These are phyloP conservation scores for Kodamaea sagamina DNA, from an alignment of 805 yeast genomes.

Conservation along the genomic window DNA sequence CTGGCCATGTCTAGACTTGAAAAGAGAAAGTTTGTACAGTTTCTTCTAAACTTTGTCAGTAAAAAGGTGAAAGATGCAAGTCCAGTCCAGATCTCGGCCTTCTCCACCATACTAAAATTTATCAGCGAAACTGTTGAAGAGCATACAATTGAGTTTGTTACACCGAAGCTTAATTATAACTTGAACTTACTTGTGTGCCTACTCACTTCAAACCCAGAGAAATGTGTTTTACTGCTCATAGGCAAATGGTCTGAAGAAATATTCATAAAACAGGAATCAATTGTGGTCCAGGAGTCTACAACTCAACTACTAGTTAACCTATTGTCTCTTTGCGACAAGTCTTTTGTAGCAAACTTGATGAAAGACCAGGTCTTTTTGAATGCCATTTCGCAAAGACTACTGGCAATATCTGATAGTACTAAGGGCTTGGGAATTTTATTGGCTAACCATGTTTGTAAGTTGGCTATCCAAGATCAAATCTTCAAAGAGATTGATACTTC, in stretches of 20 bases:
- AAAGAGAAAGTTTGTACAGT: slow-evolving; percentile 22
- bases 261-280: slow-evolving; percentile 41
- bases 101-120: slow-evolving; percentile 20
- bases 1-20: slow-evolving; percentile 29
- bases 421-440: slow-evolving; percentile 58
- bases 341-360: background rate
- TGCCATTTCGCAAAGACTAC: slow-evolving; percentile 56
- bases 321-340: slow-evolving; percentile 21
- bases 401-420: slow-evolving; percentile 45
- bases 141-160: slow-evolving; percentile 1
- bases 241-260: slow-evolving; percentile 33
- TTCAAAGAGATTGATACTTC: slow-evolving; percentile 25
- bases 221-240: background rate
- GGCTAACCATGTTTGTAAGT: slow-evolving; percentile 51
- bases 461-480: slow-evolving; percentile 30
- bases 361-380: slow-evolving; percentile 42
- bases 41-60: slow-evolving; percentile 18
- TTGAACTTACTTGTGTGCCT: slow-evolving; percentile 21
- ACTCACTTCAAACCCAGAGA: background rate
- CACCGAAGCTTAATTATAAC: slow-evolving; percentile 11
- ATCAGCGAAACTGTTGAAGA: slow-evolving; percentile 20
- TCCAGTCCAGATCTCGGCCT: slow-evolving; percentile 19
- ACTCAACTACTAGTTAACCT: slow-evolving; percentile 51
- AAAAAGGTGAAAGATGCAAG: slow-evolving; percentile 3
- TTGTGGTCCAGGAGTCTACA: slow-evolving; percentile 45